phyloP scores from a whole-genome alignment of 1,139 yeast species.

The Geotrichum restrictum region DNA sequence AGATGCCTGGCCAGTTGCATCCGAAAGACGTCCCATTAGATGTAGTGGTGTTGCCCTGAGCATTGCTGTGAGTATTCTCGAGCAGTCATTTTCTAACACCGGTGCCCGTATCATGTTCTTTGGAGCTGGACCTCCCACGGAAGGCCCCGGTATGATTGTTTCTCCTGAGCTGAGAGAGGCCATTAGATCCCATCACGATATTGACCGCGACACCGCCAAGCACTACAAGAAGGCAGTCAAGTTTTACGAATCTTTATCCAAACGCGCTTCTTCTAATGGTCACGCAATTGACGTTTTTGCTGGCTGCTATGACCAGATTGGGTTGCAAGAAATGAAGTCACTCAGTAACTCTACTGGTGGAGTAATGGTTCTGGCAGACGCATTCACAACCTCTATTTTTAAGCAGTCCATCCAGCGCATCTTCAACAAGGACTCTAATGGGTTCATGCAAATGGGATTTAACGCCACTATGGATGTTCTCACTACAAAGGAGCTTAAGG shows the following conservation, averaged over 20 bases:
- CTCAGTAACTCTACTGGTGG: slow-evolving; percentile 86
- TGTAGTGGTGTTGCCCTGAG: slow-evolving; percentile 91
- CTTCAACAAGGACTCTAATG: slow-evolving; percentile 77
- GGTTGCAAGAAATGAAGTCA: slow-evolving; percentile 88
- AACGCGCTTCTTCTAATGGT: slow-evolving; percentile 65
- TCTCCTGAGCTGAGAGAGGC: slow-evolving; percentile 91
- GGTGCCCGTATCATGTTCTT: slow-evolving; percentile 91
- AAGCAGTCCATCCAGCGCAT: slow-evolving; percentile 84
- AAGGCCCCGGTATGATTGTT: slow-evolving; percentile 94
- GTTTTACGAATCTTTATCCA: slow-evolving; percentile 71
- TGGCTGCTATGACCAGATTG: slow-evolving; percentile 95
- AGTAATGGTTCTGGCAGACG: slow-evolving; percentile 78
- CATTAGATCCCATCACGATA: slow-evolving; percentile 93
- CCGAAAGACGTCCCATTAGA: slow-evolving; percentile 84
- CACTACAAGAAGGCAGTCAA: slow-evolving; percentile 84
- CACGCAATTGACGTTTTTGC: slow-evolving; percentile 88
- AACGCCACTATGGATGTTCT: slow-evolving; percentile 63
- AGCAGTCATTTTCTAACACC: slow-evolving; percentile 77
- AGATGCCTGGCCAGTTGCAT: slow-evolving; percentile 91
- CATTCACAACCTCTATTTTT: slow-evolving; percentile 90
- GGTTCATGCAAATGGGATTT: slow-evolving; percentile 77
- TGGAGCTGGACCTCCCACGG: slow-evolving; percentile 94
- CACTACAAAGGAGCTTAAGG: slow-evolving; percentile 78
- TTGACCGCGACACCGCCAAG: slow-evolving; percentile 83
- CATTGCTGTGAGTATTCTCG: slow-evolving; percentile 77